Percentiles rank a stretch among this genome's conserved stretches.
Evolutionary conservation across 1,139 yeast species (phyloP).

Genomic region (Pichia norvegensis): DNA sequence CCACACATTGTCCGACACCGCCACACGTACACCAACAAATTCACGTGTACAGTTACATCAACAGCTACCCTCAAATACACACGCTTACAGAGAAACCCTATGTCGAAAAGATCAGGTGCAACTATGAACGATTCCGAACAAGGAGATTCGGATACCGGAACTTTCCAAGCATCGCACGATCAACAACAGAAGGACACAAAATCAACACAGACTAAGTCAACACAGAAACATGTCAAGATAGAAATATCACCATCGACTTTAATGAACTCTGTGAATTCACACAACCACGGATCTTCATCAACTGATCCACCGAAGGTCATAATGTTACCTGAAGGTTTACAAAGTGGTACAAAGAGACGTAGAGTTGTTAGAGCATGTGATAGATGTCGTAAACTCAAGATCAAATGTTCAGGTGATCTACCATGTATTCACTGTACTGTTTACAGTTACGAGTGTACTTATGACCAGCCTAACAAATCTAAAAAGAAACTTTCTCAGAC

Average conservation of each 20-base stretch:
- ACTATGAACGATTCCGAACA: neutral
- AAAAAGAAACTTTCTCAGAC: constrained; percentile 14
- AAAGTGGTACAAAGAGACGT: constrained; percentile 43
- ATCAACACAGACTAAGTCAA: neutral
- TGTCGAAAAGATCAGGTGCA: neutral
- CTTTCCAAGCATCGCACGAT: neutral
- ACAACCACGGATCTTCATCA: neutral
- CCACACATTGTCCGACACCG: too few species aligned
- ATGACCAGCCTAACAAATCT: constrained; percentile 39
- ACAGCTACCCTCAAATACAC: too few species aligned
- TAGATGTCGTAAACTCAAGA: constrained; percentile 60
- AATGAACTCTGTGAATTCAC: neutral
- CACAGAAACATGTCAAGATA: constrained; percentile 4
- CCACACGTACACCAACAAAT: too few species aligned
- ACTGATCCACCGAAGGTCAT: constrained; percentile 22
- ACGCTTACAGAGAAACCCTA: neutral
- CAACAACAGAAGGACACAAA: neutral
- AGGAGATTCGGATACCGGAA: neutral
- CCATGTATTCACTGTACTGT: constrained; percentile 90
- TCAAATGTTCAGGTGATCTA: constrained; percentile 79
- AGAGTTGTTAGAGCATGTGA: constrained; percentile 84
- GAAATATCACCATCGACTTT: constrained; percentile 2
- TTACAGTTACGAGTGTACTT: constrained; percentile 65
- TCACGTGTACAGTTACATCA: too few species aligned
- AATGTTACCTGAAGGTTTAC: constrained; percentile 18